Evolutionary conservation across 2,329 filamentous ascomycete species (phyloP).

Genomic region (Alternaria arbusti): DNA sequence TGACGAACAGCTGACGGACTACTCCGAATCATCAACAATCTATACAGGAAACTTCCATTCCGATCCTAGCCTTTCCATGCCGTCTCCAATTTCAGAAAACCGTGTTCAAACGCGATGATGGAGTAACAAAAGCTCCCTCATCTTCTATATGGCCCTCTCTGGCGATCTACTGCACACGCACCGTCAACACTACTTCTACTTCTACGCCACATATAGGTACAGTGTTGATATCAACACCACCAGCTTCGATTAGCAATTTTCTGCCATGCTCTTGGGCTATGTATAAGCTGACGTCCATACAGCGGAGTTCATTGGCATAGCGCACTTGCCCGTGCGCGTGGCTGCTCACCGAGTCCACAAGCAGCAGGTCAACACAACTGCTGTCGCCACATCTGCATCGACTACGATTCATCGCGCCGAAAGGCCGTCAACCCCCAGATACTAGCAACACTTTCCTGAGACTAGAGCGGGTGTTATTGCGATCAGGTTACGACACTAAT

Average conservation of each 20-base stretch:
- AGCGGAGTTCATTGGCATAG: neutral
- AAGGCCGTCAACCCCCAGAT: rapidly evolving
- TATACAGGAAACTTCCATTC: neutral
- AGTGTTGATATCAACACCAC: neutral
- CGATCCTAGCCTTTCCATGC: neutral
- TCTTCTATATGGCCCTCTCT: neutral
- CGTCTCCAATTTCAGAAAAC: rapidly evolving
- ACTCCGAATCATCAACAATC: neutral
- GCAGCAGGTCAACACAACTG: neutral
- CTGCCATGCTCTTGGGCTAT: neutral
- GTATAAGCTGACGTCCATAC: neutral
- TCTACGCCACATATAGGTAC: neutral
- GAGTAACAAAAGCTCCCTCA: neutral
- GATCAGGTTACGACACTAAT: neutral
- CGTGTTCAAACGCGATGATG: neutral
- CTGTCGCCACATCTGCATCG: neutral
- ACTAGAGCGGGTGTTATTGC: rapidly evolving
- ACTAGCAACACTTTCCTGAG: neutral
- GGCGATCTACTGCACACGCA: neutral
- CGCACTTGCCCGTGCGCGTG: neutral
- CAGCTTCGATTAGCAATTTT: neutral
- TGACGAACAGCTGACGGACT: neutral
- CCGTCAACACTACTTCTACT: neutral
- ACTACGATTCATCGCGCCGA: neutral
- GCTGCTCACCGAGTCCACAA: neutral